Evolutionary conservation across 1,284 basidiomycete genomes (phyloP), one percentile per base, ranked within the genome.

Genomic region (Pyrrhoderma lamaoense): DNA sequence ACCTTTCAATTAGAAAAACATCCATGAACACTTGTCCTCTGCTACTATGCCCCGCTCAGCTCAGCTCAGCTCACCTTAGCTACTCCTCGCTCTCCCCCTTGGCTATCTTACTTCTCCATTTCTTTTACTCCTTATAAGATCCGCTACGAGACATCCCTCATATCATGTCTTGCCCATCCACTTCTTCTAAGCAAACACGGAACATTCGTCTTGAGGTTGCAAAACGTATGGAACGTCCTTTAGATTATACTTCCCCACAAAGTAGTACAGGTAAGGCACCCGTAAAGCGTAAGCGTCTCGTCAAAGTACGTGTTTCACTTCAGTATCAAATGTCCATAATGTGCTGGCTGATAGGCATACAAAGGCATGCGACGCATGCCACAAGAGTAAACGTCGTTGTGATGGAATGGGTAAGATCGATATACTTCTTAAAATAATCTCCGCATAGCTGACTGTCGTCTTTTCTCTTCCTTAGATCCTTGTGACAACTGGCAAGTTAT

Each of bases 301-400:
- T 80, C 58, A 89, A 89, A 78, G 85, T 82, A 47, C 42, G 61
- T 57, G 35, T 44, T 19, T 45, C 38, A 31, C 22, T 19, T 13
- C 36, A 31, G 44, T 54, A 35, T 49, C 47, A 47, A 40, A 18
- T 14, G 38, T 40, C 39, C 46, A 48, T 42, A 34, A 36, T 46
- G 22, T 37, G 23, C 14, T 49, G 21, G 22, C 40, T 45, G 51
- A 46, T 56, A 49, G 23, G 45, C 45, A 53, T 45, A 52, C 52
- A 47, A 61, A 87, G 84, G 85, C 85, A 42, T 89, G 86, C 65
- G 83, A 88, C 66, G 80, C 84, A 49, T 89, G 86, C 64, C 87
- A 89, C 64, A 87, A 85, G 65, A 82, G 79, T 66, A 89, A 89
- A 62, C 76, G 86, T 23, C 77, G 87, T 45, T 89, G 87, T 66